These are phyloP conservation scores for Fusarium sp. DNA, from an alignment of 2,329 filamentous ascomycete genomes.

Conservation along the genomic window DNA sequence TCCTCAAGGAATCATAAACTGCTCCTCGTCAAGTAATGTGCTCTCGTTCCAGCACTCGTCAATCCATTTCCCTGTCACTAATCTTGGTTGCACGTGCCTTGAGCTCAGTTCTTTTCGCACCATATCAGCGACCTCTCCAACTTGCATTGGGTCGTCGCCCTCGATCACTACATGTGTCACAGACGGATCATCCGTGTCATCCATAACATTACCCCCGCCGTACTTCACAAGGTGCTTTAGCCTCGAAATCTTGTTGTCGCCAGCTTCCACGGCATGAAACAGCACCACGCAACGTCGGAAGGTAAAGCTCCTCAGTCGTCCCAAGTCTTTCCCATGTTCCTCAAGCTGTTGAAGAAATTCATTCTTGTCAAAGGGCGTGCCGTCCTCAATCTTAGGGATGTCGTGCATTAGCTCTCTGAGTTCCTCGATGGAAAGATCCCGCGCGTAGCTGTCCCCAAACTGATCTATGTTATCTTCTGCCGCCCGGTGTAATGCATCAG, in stretches of 20 bases:
- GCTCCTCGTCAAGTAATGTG: conserved; percentile 83
- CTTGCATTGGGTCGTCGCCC: conserved; percentile 51
- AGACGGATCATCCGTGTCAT: conserved; percentile 58
- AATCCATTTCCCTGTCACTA: conserved; percentile 79
- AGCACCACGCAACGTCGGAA: conserved; percentile 59
- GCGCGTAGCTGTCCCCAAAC: conserved; percentile 84
- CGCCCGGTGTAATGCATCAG: conserved; percentile 61
- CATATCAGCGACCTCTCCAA: conserved; percentile 50
- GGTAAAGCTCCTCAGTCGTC: conserved; percentile 59
- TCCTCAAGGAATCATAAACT: conserved; percentile 51
- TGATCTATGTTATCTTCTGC: conserved; percentile 74
- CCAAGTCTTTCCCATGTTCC: conserved; percentile 63
- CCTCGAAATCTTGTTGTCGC: conserved; percentile 50
- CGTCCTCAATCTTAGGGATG: conserved; percentile 61
- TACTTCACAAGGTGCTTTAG: conserved; percentile 72
- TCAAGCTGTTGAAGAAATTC: conserved; percentile 65
- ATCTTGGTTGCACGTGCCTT: conserved; percentile 66
- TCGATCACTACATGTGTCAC: conserved; percentile 78
- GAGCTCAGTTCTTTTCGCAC: conserved; percentile 58
- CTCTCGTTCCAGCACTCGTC: conserved; percentile 81
- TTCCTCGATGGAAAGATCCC: conserved; percentile 73
- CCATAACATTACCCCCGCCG: conserved; percentile 69
- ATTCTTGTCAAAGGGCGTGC: conserved; percentile 53
- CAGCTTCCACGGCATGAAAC: conserved; percentile 48
- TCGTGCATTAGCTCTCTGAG: conserved; percentile 61